Evolutionary conservation across 2,329 filamentous ascomycete genomes (phyloP).

Genomic region (Diaporthe eres): DNA sequence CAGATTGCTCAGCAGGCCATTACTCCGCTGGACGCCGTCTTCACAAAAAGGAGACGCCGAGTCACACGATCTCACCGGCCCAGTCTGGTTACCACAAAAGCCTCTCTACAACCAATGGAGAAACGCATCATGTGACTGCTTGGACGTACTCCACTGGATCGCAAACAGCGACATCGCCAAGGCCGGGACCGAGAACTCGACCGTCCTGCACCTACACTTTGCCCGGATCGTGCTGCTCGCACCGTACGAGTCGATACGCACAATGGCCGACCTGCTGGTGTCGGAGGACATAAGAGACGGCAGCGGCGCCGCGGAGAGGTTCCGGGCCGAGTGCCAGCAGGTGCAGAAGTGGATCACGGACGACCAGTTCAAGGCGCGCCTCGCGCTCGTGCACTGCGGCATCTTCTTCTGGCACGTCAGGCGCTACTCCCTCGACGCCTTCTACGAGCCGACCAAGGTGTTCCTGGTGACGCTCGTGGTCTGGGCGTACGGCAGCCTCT

Average conservation of each 20-base stretch:
- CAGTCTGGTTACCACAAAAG: slow-evolving; percentile 28
- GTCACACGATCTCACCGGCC: slow-evolving; percentile 21
- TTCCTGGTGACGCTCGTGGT: slow-evolving; percentile 55
- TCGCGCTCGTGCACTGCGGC: slow-evolving; percentile 60
- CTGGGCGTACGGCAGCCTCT: slow-evolving; percentile 54
- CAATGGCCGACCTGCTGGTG: slow-evolving; percentile 55
- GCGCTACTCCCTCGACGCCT: slow-evolving; percentile 56
- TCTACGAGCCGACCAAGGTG: slow-evolving; percentile 56
- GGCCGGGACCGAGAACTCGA: slow-evolving; percentile 67
- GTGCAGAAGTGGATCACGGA: slow-evolving; percentile 39
- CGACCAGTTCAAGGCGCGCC: slow-evolving; percentile 60
- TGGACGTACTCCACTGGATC: slow-evolving; percentile 72
- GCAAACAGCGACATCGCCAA: slow-evolving; percentile 66
- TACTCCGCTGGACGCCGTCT: slow-evolving; percentile 38
- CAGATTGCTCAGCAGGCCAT: slow-evolving; percentile 3
- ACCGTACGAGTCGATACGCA: slow-evolving; percentile 61
- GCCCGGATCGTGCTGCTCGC: slow-evolving; percentile 66
- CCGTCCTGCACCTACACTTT: slow-evolving; percentile 68
- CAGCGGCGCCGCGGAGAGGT: slow-evolving; percentile 49
- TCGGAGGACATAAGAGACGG: slow-evolving; percentile 43
- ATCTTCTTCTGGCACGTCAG: slow-evolving; percentile 62
- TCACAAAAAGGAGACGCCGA: slow-evolving; percentile 35
- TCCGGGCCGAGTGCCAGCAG: slow-evolving; percentile 52
- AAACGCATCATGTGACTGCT: slow-evolving; percentile 60
- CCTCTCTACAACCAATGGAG: slow-evolving; percentile 52